Percentiles rank a stretch among this genome's conserved stretches.
phyloP scores from a whole-genome alignment of 768 basidiomycete genomes.

The Boletus sp. region DNA sequence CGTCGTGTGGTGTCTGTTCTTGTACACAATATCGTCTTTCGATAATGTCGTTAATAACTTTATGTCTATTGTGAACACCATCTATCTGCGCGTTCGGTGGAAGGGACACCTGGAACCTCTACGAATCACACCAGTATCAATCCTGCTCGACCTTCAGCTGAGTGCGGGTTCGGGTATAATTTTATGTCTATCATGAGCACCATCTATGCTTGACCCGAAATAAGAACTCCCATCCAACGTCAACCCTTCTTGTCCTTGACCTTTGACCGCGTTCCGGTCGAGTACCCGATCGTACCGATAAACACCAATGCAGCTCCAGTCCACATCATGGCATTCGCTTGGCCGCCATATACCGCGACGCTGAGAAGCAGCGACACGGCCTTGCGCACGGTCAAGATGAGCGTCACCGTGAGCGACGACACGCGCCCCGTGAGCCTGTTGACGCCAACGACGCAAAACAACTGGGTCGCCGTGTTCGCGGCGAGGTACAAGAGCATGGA shows the following conservation, averaged over 20 bases:
- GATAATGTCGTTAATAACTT: slow-evolving; percentile 12
- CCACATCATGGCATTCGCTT: slow-evolving; percentile 54
- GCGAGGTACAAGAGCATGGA: slow-evolving; percentile 59
- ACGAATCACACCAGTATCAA: not conserved
- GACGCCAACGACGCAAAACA: slow-evolving; percentile 84
- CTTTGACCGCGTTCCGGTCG: slow-evolving; percentile 27
- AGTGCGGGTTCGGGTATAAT: slow-evolving; percentile 3
- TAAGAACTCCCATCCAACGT: not conserved
- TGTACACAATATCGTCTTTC: not conserved
- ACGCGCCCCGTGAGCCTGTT: slow-evolving; percentile 80
- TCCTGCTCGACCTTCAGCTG: not conserved
- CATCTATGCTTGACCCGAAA: slow-evolving; percentile 2
- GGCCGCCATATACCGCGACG: slow-evolving; percentile 49
- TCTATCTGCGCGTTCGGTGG: slow-evolving; percentile 3
- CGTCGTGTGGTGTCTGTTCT: not conserved
- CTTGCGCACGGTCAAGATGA: slow-evolving; percentile 79
- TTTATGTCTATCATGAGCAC: slow-evolving; percentile 14
- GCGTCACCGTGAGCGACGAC: slow-evolving; percentile 71
- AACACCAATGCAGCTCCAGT: slow-evolving; percentile 66
- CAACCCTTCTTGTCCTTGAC: slow-evolving; percentile 28
- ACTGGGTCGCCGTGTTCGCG: slow-evolving; percentile 79
- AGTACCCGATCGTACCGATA: slow-evolving; percentile 69
- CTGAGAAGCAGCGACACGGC: slow-evolving; percentile 76
- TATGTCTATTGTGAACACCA: slow-evolving; percentile 16
- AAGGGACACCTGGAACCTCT: not conserved